These are phyloP conservation scores for Paraphaeosphaeria minitans DNA, from an alignment of 2,329 filamentous ascomycete genomes.

Conservation along the genomic window DNA sequence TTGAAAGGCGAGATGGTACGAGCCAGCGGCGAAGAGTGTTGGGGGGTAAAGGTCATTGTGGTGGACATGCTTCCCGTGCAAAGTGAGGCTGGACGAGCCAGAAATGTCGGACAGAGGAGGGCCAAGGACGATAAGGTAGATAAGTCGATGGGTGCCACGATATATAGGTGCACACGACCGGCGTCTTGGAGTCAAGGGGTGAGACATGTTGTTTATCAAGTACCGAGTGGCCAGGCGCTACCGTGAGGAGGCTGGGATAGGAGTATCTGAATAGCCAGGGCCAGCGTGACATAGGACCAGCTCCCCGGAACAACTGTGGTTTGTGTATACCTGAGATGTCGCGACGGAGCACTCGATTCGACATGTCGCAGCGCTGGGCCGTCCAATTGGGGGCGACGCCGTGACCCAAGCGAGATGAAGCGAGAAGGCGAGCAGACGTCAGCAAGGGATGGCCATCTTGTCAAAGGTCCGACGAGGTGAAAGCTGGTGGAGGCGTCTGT, in stretches of 20 bases:
- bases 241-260: slow-evolving; percentile 29
- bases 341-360: slow-evolving; percentile 22
- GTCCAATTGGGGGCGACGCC: slow-evolving; percentile 29
- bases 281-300: slow-evolving; percentile 40
- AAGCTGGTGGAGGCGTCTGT: slow-evolving; percentile 28
- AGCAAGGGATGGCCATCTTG: slow-evolving; percentile 41
- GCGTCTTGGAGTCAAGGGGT: slow-evolving; percentile 32
- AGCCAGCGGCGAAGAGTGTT: slow-evolving; percentile 28
- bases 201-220: slow-evolving; percentile 43
- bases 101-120: slow-evolving; percentile 21
- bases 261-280: slow-evolving; percentile 29
- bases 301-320: slow-evolving; percentile 35
- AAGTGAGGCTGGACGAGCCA: slow-evolving; percentile 18
- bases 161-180: slow-evolving; percentile 42
- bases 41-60: slow-evolving; percentile 24
- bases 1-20: slow-evolving; percentile 35
- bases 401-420: slow-evolving; percentile 26
- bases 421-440: slow-evolving; percentile 34
- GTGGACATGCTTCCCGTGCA: slow-evolving; percentile 18
- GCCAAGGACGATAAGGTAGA: slow-evolving; percentile 31
- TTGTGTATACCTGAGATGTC: slow-evolving; percentile 35
- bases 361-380: slow-evolving; percentile 19
- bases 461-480: slow-evolving; percentile 30
- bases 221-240: slow-evolving; percentile 12
- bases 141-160: slow-evolving; percentile 35